A percentile compares a stretch with the other conserved stretches of the same genome.
Conservation (phyloP, 768 basidiomycete species). For the Phaeotremella fagi region DNA sequence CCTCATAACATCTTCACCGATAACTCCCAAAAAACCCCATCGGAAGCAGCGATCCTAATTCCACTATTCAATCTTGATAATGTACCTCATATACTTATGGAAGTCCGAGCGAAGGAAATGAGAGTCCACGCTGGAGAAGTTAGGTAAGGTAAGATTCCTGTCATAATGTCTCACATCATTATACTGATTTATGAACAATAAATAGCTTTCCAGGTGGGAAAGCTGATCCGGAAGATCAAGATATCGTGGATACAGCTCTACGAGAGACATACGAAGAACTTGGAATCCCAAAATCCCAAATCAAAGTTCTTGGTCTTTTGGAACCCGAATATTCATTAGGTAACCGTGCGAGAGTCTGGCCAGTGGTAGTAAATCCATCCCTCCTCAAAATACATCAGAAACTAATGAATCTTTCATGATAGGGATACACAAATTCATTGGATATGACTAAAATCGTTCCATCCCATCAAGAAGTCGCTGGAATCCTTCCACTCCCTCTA, state of each 20-base stretch:
- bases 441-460: conserved; percentile 1
- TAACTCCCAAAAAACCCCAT: background rate
- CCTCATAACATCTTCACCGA: conserved; percentile 6
- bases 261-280: conserved; percentile 38
- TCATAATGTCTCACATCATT: background rate
- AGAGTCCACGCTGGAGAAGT: conserved; percentile 45
- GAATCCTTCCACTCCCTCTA: conserved; percentile 35
- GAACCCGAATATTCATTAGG: conserved; percentile 40
- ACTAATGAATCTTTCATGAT: background rate
- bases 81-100: conserved; percentile 34
- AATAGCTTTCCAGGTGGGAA: conserved; percentile 47
- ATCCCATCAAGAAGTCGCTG: conserved; percentile 35
- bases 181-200: conserved; percentile 4
- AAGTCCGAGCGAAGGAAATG: conserved; percentile 33
- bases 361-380: conserved; percentile 35
- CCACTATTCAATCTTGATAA: conserved; percentile 37
- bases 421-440: background rate
- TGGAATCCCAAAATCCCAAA: conserved; percentile 15
- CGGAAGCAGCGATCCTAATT: conserved; percentile 43
- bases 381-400: background rate
- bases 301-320: conserved; percentile 35
- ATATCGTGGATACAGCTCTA: conserved; percentile 24
- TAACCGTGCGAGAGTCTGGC: conserved; percentile 41
- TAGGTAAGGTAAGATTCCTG: conserved; percentile 34
- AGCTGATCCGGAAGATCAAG: conserved; percentile 29